Evolutionary conservation across 345 rosid genomes (phyloP), one percentile per base, ranked within the genome.

Genomic region (Salix viminalis): DNA sequence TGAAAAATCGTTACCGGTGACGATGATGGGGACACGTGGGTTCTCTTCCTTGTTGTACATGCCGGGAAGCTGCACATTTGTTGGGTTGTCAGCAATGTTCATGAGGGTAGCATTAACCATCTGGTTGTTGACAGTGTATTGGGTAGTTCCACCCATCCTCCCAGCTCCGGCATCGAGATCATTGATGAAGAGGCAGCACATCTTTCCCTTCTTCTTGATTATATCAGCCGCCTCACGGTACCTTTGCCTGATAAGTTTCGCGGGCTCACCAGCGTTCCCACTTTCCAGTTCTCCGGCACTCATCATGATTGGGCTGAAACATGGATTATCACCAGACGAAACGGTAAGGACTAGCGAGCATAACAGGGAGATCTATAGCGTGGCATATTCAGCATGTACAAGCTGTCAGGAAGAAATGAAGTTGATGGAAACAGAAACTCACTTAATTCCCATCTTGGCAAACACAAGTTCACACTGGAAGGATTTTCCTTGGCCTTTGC

Each of bases 41-140:
- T 93, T 96, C 6, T 96, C 99, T 83, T 93, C 92, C 86, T 93
- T 96, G 98, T 96, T 96, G 96, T 96, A 96, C 99, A 93, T 91
- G 6, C 99, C 98, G 0, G 99, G 98, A 69, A 96, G 99, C 83
- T 96, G 99, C 61, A 96, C 98, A 67, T 41, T 82, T 30, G 98
- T 96, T 4, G 99, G 99, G 89, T 84, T 90, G 73, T 96, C 99
- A 41, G 99, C 99, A 70, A 96, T 96, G 96, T 96, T 96, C 99
- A 96, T 96, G 80, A 96, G 98, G 4, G 99, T 96, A 48, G 99
- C 98, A 34, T 96, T 96, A 5, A 96, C 99, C 99, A 96, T 93
- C 84, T 96, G 99, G 92, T 96, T 96, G 91, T 96, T 96, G 9
- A 96, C 98, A 0, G 98, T 93, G 91, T 96, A 96, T 56, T 96